Evolutionary conservation across 108 stramenopile species (phyloP).

Genomic region (Craspedostauros australis): DNA sequence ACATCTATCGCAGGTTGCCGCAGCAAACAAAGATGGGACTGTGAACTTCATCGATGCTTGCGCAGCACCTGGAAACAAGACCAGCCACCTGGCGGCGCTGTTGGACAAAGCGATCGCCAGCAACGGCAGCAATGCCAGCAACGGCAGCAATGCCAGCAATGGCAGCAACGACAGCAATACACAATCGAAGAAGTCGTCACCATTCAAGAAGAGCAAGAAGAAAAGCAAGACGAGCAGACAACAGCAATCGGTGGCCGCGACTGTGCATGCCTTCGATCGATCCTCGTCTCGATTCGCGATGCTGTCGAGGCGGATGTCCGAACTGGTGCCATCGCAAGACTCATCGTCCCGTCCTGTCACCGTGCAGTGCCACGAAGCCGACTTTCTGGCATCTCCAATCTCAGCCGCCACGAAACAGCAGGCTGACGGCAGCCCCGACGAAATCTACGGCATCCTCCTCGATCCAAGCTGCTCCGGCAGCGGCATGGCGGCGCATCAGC

Average conservation of each 20-base stretch:
- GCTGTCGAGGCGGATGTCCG: constrained; percentile 60
- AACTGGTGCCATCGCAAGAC: constrained; percentile 18
- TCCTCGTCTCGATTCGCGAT: constrained; percentile 59
- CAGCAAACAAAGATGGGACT: constrained; percentile 3
- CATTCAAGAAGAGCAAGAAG: constrained; percentile 12
- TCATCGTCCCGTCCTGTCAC: background rate
- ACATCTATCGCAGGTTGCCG: constrained; percentile 5
- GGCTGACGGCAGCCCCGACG: constrained; percentile 4
- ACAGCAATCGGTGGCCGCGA: constrained; percentile 20
- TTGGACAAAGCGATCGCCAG: constrained; percentile 16
- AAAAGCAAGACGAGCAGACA: constrained; percentile 8
- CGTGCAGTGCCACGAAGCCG: constrained; percentile 44
- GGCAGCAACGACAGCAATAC: background rate
- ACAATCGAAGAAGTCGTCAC: constrained; percentile 8
- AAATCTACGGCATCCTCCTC: constrained; percentile 83
- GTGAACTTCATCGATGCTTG: constrained; percentile 91
- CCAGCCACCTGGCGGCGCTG: constrained; percentile 93
- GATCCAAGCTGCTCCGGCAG: constrained; percentile 99
- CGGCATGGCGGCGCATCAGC: constrained; percentile 65
- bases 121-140: constrained; percentile 8
- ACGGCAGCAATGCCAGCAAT: background rate
- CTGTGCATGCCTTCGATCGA: constrained; percentile 90
- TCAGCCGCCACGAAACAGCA: background rate
- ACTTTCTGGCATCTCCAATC: constrained; percentile 77
- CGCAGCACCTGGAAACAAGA: constrained; percentile 99